These are phyloP conservation scores for Ephemerocybe angulata DNA, from an alignment of 768 basidiomycete genomes.

Conservation along the genomic window DNA sequence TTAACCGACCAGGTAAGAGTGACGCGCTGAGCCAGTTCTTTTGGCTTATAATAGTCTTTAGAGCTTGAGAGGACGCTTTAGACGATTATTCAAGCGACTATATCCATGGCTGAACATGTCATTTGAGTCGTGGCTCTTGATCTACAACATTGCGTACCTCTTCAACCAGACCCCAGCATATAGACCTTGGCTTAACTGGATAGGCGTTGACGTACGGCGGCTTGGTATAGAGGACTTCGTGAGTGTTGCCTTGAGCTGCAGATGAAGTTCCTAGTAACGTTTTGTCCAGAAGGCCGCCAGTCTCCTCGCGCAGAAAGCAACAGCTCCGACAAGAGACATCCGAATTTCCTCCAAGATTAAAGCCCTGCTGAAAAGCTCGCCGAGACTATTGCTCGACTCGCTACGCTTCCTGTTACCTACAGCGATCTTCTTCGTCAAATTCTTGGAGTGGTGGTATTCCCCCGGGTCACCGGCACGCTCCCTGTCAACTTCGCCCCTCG, in stretches of 20 bases:
- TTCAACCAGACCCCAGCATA: slow-evolving; percentile 85
- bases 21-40: background rate
- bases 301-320: slow-evolving; percentile 27
- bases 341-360: slow-evolving; percentile 43
- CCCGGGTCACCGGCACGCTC: slow-evolving; percentile 82
- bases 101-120: slow-evolving; percentile 82
- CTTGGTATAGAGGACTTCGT: slow-evolving; percentile 74
- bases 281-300: slow-evolving; percentile 35
- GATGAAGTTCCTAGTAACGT: background rate
- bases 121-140: slow-evolving; percentile 79
- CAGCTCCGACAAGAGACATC: slow-evolving; percentile 25
- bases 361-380: slow-evolving; percentile 48
- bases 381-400: slow-evolving; percentile 69
- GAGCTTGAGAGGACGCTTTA: slow-evolving; percentile 51
- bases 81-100: slow-evolving; percentile 59
- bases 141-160: slow-evolving; percentile 84
- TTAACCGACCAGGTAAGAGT: slow-evolving; percentile 49
- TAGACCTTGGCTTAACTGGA: slow-evolving; percentile 87
- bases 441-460: slow-evolving; percentile 99
- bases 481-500: slow-evolving; percentile 58
- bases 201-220: slow-evolving; percentile 79
- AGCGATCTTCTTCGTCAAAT: slow-evolving; percentile 92
- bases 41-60: slow-evolving; percentile 20
- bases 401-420: slow-evolving; percentile 77
- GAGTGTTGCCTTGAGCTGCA: slow-evolving; percentile 2